Percentiles rank a stretch among this genome's conserved stretches.
Evolutionary conservation across 345 rosid species (phyloP).

Genomic region (Corchorus olitorius): DNA sequence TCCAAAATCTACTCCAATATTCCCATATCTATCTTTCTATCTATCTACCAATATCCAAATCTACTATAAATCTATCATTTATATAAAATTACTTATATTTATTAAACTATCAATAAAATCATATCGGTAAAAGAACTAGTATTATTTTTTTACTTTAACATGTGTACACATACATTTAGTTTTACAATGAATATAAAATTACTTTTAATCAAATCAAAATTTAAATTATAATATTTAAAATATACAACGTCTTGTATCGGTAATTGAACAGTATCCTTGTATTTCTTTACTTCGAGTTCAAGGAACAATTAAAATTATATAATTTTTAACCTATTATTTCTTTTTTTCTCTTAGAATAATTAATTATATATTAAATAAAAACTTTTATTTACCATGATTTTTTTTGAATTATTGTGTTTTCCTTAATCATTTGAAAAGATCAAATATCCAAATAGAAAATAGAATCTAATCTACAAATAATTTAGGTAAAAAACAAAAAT

Average conservation of each 20-base stretch:
- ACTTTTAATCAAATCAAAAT: not conserved
- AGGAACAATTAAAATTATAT: not conserved
- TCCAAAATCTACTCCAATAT: not conserved
- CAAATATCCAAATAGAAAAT: conserved; percentile 9
- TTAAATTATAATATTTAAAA: not conserved
- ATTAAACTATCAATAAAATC: not conserved
- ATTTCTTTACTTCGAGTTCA: not conserved
- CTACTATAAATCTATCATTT: not conserved
- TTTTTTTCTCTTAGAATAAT: not conserved
- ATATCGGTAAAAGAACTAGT: too few species aligned
- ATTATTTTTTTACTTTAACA: too few species aligned
- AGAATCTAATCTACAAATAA: not conserved
- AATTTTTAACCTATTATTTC: not conserved
- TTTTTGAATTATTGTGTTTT: too few species aligned
- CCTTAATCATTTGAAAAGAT: conserved; percentile 5
- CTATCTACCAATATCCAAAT: not conserved
- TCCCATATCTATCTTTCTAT: not conserved
- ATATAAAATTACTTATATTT: not conserved
- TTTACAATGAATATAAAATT: too few species aligned
- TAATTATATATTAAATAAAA: not conserved
- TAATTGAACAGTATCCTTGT: not conserved
- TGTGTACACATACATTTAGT: too few species aligned
- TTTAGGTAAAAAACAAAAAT: conserved; percentile 12
- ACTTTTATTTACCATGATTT: not conserved
- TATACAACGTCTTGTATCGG: not conserved